Conservation (phyloP, 306 rosid genomes). For the Aeschynomene evenia region DNA sequence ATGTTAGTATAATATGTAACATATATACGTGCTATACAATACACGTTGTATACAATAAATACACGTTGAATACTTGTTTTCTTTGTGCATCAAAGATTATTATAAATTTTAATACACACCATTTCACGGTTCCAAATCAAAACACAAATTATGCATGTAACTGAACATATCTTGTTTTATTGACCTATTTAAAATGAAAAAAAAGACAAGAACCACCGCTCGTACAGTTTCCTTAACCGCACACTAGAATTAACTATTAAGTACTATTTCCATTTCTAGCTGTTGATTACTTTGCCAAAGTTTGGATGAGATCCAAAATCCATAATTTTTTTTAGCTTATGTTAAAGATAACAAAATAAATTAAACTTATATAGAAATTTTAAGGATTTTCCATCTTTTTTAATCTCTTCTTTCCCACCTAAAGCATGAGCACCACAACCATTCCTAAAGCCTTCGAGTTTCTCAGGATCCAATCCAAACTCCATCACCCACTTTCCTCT, state of each 20-base stretch:
- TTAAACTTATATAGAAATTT: slow-evolving; percentile 24
- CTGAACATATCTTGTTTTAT: slow-evolving; percentile 11
- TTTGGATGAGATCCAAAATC: not conserved
- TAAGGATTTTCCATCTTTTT: slow-evolving; percentile 23
- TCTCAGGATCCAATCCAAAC: not conserved
- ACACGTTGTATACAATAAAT: no score
- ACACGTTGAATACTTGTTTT: no score
- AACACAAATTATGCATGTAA: not conserved
- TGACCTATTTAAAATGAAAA: not conserved
- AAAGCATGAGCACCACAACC: not conserved
- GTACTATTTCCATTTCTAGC: not conserved
- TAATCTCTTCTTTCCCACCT: not conserved
- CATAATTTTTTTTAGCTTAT: not conserved
- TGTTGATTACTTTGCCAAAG: not conserved
- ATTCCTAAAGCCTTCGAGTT: not conserved
- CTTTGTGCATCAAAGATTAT: no score
- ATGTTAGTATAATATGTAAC: no score
- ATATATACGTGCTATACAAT: no score
- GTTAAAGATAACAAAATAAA: slow-evolving; percentile 5
- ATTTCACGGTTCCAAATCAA: not conserved
- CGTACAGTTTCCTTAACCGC: not conserved
- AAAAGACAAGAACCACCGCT: slow-evolving; percentile 27
- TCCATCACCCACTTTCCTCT: not conserved
- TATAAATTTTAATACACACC: not conserved
- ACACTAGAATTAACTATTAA: no score